Conservation (phyloP, 371 early-diverging fungal genomes). For the Mucor indicus region DNA sequence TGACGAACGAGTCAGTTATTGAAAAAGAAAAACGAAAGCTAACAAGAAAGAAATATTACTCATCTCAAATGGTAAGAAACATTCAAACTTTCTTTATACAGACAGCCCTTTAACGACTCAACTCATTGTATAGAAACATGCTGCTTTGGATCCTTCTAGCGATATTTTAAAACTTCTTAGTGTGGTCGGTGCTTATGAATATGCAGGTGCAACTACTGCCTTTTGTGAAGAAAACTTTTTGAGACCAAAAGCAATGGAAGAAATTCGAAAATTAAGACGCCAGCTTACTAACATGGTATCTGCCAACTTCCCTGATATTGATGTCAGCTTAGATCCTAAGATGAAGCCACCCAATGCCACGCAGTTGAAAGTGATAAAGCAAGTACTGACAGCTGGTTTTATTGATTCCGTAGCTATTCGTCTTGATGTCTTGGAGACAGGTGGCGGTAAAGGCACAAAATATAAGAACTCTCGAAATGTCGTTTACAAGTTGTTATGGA, state of each 20-base stretch:
- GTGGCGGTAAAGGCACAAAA: constrained; percentile 39
- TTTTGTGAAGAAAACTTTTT: constrained; percentile 84
- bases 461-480: constrained; percentile 51
- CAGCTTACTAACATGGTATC: constrained; percentile 84
- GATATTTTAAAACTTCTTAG: constrained; percentile 82
- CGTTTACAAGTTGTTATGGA: constrained; percentile 82
- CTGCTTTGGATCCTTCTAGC: constrained; percentile 75
- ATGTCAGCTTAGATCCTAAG: constrained; percentile 53
- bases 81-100: too few species aligned
- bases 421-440: constrained; percentile 65
- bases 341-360: constrained; percentile 74
- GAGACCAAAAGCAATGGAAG: constrained; percentile 90
- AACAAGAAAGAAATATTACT: constrained; percentile 52
- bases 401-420: constrained; percentile 89
- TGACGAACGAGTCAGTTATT: constrained; percentile 41
- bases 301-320: constrained; percentile 58
- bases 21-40: constrained; percentile 49
- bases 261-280: constrained; percentile 82
- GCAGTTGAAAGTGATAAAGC: constrained; percentile 74
- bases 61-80: constrained; percentile 41
- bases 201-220: constrained; percentile 66
- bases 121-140: constrained; percentile 40
- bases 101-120: background rate
- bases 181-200: constrained; percentile 89
- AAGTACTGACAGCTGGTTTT: constrained; percentile 86